Percentiles rank a stretch among this genome's conserved stretches.
Evolutionary conservation across 768 basidiomycete species (phyloP).

Genomic region (Serendipita indica): DNA sequence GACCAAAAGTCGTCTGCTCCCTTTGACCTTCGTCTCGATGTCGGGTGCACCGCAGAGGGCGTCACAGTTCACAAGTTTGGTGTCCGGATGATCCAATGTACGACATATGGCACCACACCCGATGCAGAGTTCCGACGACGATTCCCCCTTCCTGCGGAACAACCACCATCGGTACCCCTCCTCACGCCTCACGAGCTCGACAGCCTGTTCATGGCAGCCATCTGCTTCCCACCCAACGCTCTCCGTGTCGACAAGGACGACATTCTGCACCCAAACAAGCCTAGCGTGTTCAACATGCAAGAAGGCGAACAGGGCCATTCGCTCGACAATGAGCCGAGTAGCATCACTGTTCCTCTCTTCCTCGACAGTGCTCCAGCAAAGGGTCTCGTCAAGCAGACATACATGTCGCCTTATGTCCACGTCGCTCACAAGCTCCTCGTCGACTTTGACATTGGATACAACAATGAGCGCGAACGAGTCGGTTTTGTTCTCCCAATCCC

Average conservation of each 20-base stretch:
- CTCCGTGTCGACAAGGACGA: constrained; percentile 4
- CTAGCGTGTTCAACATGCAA: constrained; percentile 7
- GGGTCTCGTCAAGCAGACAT: neutral
- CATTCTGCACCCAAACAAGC: neutral
- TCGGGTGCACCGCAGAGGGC: neutral
- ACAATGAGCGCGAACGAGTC: neutral
- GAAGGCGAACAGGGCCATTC: neutral
- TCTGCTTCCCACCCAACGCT: neutral
- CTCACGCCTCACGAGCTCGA: neutral
- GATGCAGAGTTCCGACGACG: neutral
- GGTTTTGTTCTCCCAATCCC: neutral
- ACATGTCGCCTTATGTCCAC: neutral
- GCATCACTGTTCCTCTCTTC: neutral
- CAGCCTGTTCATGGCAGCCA: neutral
- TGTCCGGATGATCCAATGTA: neutral
- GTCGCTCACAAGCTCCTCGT: neutral
- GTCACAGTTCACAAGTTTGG: constrained; percentile 3
- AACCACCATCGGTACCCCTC: constrained; percentile 1
- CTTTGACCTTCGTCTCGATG: constrained; percentile 2
- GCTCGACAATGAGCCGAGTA: neutral
- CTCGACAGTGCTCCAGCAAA: neutral
- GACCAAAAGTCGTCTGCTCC: neutral
- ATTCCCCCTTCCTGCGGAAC: neutral
- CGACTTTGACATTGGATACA: neutral
- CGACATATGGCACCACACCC: constrained; percentile 4